Evolutionary conservation across 495 filamentous ascomycete genomes (phyloP).

Genomic region (Durotheca rogersii): DNA sequence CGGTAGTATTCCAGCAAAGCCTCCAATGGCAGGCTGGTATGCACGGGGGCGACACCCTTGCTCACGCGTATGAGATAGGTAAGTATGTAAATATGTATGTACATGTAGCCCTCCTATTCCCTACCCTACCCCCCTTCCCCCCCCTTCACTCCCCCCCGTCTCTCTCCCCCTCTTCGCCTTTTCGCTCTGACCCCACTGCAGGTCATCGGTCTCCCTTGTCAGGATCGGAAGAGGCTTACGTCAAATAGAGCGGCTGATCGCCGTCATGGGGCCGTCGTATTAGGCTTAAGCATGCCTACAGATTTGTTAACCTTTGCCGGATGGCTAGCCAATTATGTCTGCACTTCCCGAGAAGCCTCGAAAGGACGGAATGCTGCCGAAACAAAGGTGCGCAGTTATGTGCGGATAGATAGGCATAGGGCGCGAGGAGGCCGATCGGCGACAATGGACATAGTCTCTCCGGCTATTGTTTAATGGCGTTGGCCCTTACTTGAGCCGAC

Average conservation of each 20-base stretch:
- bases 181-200: constrained; percentile 17
- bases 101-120: not conserved
- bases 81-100: too few relatives aligned
- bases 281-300: not conserved
- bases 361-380: not conserved
- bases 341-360: not conserved
- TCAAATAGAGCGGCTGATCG: constrained; percentile 30
- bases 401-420: not conserved
- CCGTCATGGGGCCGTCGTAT: constrained; percentile 15
- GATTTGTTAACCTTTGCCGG: constrained; percentile 17
- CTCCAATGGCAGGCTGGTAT: constrained; percentile 15
- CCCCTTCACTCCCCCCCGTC: constrained; percentile 4
- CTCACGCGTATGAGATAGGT: too few relatives aligned
- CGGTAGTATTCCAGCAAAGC: constrained; percentile 14
- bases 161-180: not conserved
- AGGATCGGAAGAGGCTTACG: constrained; percentile 26
- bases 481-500: constrained; percentile 26
- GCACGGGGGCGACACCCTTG: constrained; percentile 22
- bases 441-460: constrained; percentile 12
- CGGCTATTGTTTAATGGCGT: constrained; percentile 22
- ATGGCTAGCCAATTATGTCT: not conserved
- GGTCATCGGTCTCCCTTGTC: constrained; percentile 29
- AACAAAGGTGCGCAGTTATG: not conserved
- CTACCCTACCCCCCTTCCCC: not conserved
- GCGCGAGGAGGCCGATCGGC: constrained; percentile 16